A percentile compares a stretch with the other conserved stretches of the same genome.
Conservation (phyloP, 2,329 filamentous ascomycete species). For the Cryphonectria carpinicola region DNA sequence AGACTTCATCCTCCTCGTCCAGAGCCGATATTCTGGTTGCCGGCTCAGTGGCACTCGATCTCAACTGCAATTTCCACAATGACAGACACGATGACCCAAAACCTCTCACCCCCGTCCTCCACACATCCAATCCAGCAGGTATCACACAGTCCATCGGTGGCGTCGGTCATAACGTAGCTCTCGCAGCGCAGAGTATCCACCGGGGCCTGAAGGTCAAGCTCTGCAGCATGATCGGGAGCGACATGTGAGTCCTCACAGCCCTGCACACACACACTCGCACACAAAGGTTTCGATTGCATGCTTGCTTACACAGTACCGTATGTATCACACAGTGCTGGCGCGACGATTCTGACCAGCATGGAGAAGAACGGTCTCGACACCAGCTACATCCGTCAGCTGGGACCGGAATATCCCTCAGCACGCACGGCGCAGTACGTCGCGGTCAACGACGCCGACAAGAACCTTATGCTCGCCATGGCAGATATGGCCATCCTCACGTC, state of each 20-base stretch:
- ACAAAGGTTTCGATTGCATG: background rate
- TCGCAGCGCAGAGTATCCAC: conserved; percentile 74
- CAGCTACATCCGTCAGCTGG: conserved; percentile 63
- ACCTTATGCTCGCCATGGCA: conserved; percentile 90
- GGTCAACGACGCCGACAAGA: conserved; percentile 81
- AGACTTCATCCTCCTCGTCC: conserved; percentile 12
- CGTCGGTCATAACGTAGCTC: conserved; percentile 89
- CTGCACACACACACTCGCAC: background rate
- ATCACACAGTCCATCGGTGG: conserved; percentile 87
- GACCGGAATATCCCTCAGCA: conserved; percentile 50
- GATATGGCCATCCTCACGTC: conserved; percentile 86
- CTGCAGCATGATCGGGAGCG: conserved; percentile 81
- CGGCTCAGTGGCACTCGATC: conserved; percentile 86
- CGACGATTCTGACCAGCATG: conserved; percentile 70
- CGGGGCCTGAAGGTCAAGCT: conserved; percentile 67
- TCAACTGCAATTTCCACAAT: conserved; percentile 75
- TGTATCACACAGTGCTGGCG: conserved; percentile 61
- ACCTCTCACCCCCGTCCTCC: conserved; percentile 53
- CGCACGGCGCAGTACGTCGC: conserved; percentile 91
- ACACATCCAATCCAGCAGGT: conserved; percentile 84
- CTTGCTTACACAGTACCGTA: background rate
- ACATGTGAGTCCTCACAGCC: conserved; percentile 57
- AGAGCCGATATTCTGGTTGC: conserved; percentile 77
- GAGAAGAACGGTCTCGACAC: conserved; percentile 66
- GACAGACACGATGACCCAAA: conserved; percentile 34